Evolutionary conservation across 139 green algal species (phyloP), one percentile per base, ranked within the genome.

Genomic region (Axilococcus clingmanii): DNA sequence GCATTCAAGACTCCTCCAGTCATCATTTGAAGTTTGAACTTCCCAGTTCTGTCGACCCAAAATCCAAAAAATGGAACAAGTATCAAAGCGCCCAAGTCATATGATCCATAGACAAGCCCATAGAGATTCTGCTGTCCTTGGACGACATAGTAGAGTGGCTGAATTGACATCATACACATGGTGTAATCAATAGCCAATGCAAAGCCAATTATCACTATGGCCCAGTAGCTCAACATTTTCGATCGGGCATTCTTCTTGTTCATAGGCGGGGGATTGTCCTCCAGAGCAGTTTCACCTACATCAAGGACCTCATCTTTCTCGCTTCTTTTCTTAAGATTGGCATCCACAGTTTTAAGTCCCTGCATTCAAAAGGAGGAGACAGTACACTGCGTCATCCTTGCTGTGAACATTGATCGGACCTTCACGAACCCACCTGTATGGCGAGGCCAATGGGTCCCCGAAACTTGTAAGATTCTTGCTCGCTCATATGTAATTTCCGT

Each of bases 41-140:
- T n/a, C 8, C 27, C 12, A 2, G 46, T 37, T 38, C 23, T 25
- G 38, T 70, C 62, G 16, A 11, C 17, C 36, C 17, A 5, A 16
- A 34, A 38, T 29, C 52, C 52, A 17, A 59, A 61, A 24, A 64
- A 28, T 4, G 62, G 62, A 23, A 46, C 54, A 2, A 43, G 48
- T 12, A 70, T 25, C n/a, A 64, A 17, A 12, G 44, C 37, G 28
- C 30, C 38, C 0, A 70, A 36, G 35, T 68, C 60, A 32, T 68
- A 68, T 33, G 22, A 25, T 31, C 51, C 48, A 25, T 48, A 69
- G 16, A 45, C 51, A 4, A 69, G 43, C 1, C 44, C 45, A 29
- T 58, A 69, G 4, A 53, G 40, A 17, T 35, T 5, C 31, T 61
- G 17, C 7, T 23, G 43, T 4, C 52, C 45, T 15, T 36, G 30